Evolutionary conservation across 345 rosid species (phyloP), one percentile per base, ranked within the genome.

Genomic region (Citrus inodora): DNA sequence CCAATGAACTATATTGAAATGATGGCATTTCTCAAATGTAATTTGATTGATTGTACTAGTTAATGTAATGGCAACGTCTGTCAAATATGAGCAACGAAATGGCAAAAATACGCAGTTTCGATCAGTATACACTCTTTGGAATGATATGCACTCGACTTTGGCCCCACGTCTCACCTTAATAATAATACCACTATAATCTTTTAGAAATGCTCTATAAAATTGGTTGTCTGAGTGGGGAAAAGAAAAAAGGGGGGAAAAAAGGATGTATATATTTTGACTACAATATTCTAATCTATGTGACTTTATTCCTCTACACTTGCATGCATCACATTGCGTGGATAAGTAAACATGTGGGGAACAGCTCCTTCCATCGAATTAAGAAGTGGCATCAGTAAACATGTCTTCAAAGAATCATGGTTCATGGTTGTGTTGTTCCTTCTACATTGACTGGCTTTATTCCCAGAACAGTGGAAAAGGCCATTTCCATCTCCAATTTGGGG

Each of bases 381-480:
- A 9, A 55, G 21, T 25, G 42, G 40, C 62, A 61, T 62, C 38
- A 61, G 5, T 42, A 4, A 30, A 28, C 6, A 21, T 40, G 68
- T 59, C 33, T 60, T 67, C 46, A 37, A 24, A 24, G 61, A 48
- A 75, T 4, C 35, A 75, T 32, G n/a, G 30, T 6, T 11, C 24
- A 75, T 30, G 33, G 30, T 3, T 7, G 22, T 71, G 9, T 4
- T 11, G 17, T 70, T 28, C 62, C 48, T 64, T 58, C 60, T 58
- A 22, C 19, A 16, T 13, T 35, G 28, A 51, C 70, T 67, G 81
- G 74, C 78, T 78, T 58, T 33, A 80, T 27, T 61, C 90, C 87
- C 79, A 95, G 82, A 33, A 87, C 68, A 21, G 87, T 80, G 76
- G 89, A 74, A 74, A 93, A 92, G 67, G 83, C 90, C 86, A 51